phyloP scores from a whole-genome alignment of 352 stramenopile genomes.

The Phytophthora aleatoria region DNA sequence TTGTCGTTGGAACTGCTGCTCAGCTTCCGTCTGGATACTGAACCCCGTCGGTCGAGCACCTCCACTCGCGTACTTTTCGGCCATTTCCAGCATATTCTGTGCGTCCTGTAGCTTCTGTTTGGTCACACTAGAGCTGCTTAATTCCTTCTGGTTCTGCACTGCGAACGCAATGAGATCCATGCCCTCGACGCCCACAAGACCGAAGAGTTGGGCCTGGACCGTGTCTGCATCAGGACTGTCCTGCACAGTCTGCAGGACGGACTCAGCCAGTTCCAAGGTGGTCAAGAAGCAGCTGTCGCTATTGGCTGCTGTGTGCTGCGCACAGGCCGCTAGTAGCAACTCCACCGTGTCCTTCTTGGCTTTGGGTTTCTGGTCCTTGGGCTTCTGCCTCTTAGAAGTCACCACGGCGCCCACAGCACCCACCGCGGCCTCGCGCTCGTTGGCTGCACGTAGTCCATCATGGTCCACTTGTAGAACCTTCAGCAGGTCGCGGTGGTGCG shows the following conservation, averaged over 20 bases:
- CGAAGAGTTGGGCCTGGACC: constrained; percentile 79
- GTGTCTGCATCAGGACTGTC: constrained; percentile 60
- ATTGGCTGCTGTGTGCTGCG: constrained; percentile 37
- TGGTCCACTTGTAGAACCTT: constrained; percentile 68
- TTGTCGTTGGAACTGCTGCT: constrained; percentile 59
- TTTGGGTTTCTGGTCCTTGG: constrained; percentile 28
- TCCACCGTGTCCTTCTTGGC: constrained; percentile 36
- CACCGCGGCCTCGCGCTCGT: constrained; percentile 57
- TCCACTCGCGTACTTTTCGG: constrained; percentile 20
- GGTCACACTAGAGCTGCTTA: constrained; percentile 32
- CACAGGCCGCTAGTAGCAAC: constrained; percentile 52
- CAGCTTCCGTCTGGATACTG: constrained; percentile 67
- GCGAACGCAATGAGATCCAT: constrained; percentile 87
- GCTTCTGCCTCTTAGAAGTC: constrained; percentile 42
- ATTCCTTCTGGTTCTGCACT: constrained; percentile 52
- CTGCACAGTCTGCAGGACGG: constrained; percentile 68
- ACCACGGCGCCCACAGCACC: constrained; percentile 55
- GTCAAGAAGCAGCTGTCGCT: constrained; percentile 62
- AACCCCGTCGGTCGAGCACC: constrained; percentile 43
- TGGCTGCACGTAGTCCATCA: constrained; percentile 48
- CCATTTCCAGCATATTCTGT: constrained; percentile 48
- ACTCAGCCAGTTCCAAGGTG: constrained; percentile 66
- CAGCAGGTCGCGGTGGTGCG: constrained; percentile 40
- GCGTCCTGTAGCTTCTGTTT: constrained; percentile 50
- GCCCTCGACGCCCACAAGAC: constrained; percentile 83